Evolutionary conservation across 441 rosid species (phyloP), one percentile per base, ranked within the genome.

Genomic region (Pelargonium citronellum): DNA sequence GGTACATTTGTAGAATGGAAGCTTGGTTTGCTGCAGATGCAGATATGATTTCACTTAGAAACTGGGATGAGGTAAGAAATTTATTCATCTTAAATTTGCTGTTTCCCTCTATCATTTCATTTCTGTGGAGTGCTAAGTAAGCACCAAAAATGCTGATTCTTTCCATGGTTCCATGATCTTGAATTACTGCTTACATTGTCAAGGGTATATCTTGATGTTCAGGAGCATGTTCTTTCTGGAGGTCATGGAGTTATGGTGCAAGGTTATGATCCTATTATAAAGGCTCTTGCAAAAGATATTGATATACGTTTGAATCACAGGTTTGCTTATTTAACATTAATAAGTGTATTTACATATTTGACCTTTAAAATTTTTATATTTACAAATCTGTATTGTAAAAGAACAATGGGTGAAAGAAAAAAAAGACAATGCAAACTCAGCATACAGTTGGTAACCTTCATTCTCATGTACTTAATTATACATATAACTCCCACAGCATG

Each of bases 1-100:
- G 97, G 97, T 91, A 85, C 75, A 82, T 91, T 62, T 89, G 97
- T 79, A 80, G 97, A 79, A 87, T 91, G 97, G 97, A 91, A 80
- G 95, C 95, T 16, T 91, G 97, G 97, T 91, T 91, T 84, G 91
- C 97, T 15, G 90, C 87, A 62, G 97, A 91, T 80, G 93, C 95
- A 0, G 93, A 91, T 79, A 78, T 85, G 86, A 91, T 91, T 70
- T 91, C 97, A 5, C 82, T 91, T 39, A 89, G 87, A 83, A 79
- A 81, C 71, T 91, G 97, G 97, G 97, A 91, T 85, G 93, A 89
- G 91, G 97, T 78, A 81, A 85, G 87, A 49, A 16, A 27, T 30
- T 3, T 49, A n/a, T 19, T 1, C 0, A 12, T 27, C 19, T 49
- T 69, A 1, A 5, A 5, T 9, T 10, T 0, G 24, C n/a, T 16